phyloP scores from a whole-genome alignment of 495 filamentous ascomycete species.

The Lindgomyces ingoldianus region DNA sequence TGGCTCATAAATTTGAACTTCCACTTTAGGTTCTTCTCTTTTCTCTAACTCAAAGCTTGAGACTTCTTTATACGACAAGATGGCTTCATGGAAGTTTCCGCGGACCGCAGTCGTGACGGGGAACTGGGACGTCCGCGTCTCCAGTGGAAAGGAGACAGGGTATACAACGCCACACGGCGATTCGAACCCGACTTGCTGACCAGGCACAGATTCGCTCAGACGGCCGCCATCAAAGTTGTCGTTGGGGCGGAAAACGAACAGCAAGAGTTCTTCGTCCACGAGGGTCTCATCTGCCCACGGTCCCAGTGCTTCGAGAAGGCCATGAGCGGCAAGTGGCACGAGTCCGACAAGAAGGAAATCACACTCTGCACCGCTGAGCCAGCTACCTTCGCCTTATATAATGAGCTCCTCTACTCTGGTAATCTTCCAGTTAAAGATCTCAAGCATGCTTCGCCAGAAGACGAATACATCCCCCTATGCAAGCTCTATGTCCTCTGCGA shows the following conservation, averaged over 20 bases:
- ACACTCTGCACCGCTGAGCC: neutral
- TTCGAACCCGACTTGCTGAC: too few species aligned
- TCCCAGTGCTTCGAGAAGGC: slow-evolving; percentile 26
- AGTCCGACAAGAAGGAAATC: neutral
- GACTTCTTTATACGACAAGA: too few species aligned
- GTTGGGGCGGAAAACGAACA: neutral
- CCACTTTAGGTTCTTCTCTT: too few species aligned
- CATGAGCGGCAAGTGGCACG: slow-evolving; percentile 8
- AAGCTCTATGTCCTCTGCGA: slow-evolving; percentile 15
- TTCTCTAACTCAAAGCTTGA: too few species aligned
- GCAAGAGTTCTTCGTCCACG: slow-evolving; percentile 8
- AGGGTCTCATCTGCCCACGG: slow-evolving; percentile 5
- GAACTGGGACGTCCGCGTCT: too few species aligned
- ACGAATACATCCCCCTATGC: neutral
- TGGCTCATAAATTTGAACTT: too few species aligned
- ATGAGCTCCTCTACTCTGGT: slow-evolving; percentile 7
- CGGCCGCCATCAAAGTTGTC: neutral
- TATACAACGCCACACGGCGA: too few species aligned
- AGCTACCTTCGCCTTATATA: slow-evolving; percentile 5
- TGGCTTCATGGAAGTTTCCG: too few species aligned
- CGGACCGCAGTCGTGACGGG: too few species aligned
- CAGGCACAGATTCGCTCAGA: neutral
- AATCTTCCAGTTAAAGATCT: neutral
- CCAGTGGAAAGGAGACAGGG: too few species aligned
- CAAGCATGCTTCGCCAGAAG: neutral